These are phyloP conservation scores for Fusarium buxicola DNA, from an alignment of 2,329 filamentous ascomycete species.

Conservation along the genomic window DNA sequence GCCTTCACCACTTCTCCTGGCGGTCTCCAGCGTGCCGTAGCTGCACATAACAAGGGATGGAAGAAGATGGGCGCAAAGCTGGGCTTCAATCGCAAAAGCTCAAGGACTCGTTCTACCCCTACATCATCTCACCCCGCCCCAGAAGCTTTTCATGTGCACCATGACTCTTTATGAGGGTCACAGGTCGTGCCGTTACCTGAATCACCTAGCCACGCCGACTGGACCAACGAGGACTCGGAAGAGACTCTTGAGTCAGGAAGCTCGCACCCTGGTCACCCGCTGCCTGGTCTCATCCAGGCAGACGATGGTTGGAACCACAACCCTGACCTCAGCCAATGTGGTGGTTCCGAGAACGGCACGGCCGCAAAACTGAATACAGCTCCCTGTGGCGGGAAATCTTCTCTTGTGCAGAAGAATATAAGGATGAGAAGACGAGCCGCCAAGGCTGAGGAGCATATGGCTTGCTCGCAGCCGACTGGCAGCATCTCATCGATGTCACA, in stretches of 20 bases:
- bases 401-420: constrained; percentile 43
- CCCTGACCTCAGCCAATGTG: constrained; percentile 39
- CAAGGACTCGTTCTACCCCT: constrained; percentile 56
- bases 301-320: constrained; percentile 37
- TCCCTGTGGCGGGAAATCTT: constrained; percentile 25
- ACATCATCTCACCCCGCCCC: constrained; percentile 59
- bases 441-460: constrained; percentile 24
- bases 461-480: constrained; percentile 1
- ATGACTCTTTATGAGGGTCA: constrained; percentile 66
- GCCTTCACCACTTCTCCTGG: constrained; percentile 63
- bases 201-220: constrained; percentile 45
- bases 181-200: constrained; percentile 66
- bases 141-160: constrained; percentile 50
- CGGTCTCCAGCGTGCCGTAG: constrained; percentile 65
- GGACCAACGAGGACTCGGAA: constrained; percentile 31
- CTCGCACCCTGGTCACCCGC: constrained; percentile 59
- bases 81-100: constrained; percentile 66
- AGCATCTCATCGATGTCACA: constrained; percentile 11
- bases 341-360: constrained; percentile 57
- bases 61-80: constrained; percentile 73
- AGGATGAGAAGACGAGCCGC: constrained; percentile 38
- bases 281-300: constrained; percentile 44
- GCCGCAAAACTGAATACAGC: constrained; percentile 58
- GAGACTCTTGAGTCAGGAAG: constrained; percentile 55
- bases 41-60: constrained; percentile 69